Evolutionary conservation across 1,139 yeast species (phyloP).

Genomic region (Taphrina confusa): DNA sequence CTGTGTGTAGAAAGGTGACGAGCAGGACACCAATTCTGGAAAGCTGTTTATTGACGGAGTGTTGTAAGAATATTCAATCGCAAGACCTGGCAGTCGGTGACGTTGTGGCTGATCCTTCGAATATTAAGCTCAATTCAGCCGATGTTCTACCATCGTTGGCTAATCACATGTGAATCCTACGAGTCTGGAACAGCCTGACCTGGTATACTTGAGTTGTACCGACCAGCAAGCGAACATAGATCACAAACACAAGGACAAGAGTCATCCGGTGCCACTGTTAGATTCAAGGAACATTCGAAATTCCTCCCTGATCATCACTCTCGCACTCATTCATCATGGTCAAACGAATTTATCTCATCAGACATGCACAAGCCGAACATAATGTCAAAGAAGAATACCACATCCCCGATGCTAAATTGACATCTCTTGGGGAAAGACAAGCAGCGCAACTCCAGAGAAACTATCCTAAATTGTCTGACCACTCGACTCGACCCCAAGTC

Average conservation of each 20-base stretch:
- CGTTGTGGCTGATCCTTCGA: neutral
- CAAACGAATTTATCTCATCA: slow-evolving; percentile 40
- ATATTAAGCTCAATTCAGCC: neutral
- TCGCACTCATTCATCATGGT: neutral
- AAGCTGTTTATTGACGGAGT: too few relatives aligned
- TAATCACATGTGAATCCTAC: slow-evolving; percentile 4
- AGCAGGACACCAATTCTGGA: too few relatives aligned
- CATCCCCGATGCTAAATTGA: slow-evolving; percentile 38
- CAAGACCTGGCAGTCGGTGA: too few relatives aligned
- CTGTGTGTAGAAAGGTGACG: too few relatives aligned
- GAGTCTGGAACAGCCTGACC: neutral
- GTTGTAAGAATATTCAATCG: too few relatives aligned
- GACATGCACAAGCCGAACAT: slow-evolving; percentile 43
- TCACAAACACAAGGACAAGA: too few relatives aligned
- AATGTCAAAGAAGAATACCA: slow-evolving; percentile 36
- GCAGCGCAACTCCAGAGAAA: slow-evolving; percentile 21
- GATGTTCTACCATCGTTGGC: neutral
- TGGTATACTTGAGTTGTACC: too few relatives aligned
- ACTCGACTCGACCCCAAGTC: slow-evolving; percentile 30
- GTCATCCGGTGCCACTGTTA: too few relatives aligned
- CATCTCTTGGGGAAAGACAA: slow-evolving; percentile 36
- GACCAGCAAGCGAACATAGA: too few relatives aligned
- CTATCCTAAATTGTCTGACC: slow-evolving; percentile 10
- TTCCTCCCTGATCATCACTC: too few relatives aligned
- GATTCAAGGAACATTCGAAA: too few relatives aligned